Base-by-base conservation (phyloP, 805 yeast species). In the Phaffomyces opuntiae region DNA sequence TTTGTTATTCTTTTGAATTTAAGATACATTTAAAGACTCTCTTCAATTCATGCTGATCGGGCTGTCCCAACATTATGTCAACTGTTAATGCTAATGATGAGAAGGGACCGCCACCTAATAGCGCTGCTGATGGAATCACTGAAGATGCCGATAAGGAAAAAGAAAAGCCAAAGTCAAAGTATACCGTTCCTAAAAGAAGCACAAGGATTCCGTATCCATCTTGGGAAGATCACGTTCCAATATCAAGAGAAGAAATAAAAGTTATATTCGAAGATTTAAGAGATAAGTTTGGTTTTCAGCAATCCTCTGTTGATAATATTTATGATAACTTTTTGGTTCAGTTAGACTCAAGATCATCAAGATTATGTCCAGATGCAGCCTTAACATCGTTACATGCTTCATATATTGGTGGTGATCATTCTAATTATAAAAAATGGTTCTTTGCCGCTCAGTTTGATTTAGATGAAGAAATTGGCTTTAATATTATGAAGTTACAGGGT, bases 341-440 rank as follows among this genome's bases (percentile, higher is more conserved):
- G 60, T 69, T 91, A 48, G 96, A 91, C 56, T 90, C 97, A 8
- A 77, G 96, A 48, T 77, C 96, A 0, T 78, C 95, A 49, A 75
- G 98, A 49, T 78, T 83, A 74, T 64, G 81, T 2, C 85, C 96
- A 4, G 63, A 69, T 33, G 74, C 68, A 47, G 97, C 97, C 0
- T 68, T 91, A 46, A 59, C 80, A 2, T 77, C 91, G 0, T 65
- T 91, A 32, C 98, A 91, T 65, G 81, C 88, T 1, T 95, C 90
- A 50, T 91, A 91, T 64, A 87, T 91, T 50, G 97, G 96, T 0
- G 97, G 98, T 16, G 87, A 81, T 42, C 71, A 81, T 49, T 77
- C 97, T 4, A 91, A 91, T 65, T 91, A 82, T 65, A 77, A 83
- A 58, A 88, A 86, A 64, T 91, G 98, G 98, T 88, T 81, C 62